Evolutionary conservation across 1,139 yeast genomes (phyloP), one percentile per base, ranked within the genome.

Genomic region (Taphrina flavorubra): DNA sequence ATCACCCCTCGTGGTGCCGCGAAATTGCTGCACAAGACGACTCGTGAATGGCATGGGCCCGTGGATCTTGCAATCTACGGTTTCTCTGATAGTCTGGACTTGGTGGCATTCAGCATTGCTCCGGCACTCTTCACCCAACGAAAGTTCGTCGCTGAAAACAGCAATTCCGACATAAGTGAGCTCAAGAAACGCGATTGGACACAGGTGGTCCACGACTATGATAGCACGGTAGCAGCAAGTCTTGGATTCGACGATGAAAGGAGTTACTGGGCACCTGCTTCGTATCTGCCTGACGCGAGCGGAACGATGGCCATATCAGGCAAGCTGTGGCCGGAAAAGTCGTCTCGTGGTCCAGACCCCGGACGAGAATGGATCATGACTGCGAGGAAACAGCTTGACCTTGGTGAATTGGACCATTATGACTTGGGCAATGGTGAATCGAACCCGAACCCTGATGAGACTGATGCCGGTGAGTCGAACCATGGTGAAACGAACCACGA

Each of bases 1-100:
- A 25, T 49, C 36, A 20, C 36, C 2, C 53, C 36, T 6, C 53
- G 36, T n/a, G 53, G 53, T 49, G 53, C 53, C 2, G 53, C 36
- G 8, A 49, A 49, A n/a, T 49, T 49, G 36, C 36, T 49, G 36
- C 53, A 49, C 36, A 49, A 18, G 36, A 49, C 53, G 6, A 49
- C 53, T 8, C 53, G 53, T 2, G 2, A 7, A 11, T 49, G 53
- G 53, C 36, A 3, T 6, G 53, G 53, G 1, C 53, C 31, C 2
- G 36, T 49, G 2, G 53, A 49, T 49, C 13, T 49, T 10, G 53
- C 36, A 4, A 49, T 49, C 36, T 18, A 36, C n/a, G 36, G 3
- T 7, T 11, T 49, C 31, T 49, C 53, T 10, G 31, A 31, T 10
- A 20, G 20, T 10, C 2, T 18, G 4, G 51, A 46, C 25, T 2